phyloP scores from a whole-genome alignment of 441 rosid genomes.

The Dalechampia spathulata region DNA sequence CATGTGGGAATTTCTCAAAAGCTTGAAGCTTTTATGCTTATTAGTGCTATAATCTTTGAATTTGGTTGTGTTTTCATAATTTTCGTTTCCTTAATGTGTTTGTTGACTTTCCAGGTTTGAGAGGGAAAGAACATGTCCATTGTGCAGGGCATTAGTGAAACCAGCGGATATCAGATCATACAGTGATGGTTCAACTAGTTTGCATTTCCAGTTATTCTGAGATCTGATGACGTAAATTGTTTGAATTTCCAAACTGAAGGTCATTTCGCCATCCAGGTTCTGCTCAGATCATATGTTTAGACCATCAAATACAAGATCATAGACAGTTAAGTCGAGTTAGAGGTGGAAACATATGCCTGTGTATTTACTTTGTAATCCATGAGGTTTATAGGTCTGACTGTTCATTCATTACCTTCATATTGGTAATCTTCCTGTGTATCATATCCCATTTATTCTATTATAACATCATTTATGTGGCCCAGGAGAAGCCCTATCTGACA shows the following conservation, averaged over 20 bases:
- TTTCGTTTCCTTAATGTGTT: constrained; percentile 1
- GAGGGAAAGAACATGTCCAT: constrained; percentile 58
- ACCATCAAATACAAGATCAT: not conserved
- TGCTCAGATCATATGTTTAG: not conserved
- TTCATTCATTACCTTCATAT: not conserved
- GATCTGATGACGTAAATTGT: not conserved
- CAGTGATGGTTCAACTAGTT: constrained; percentile 58
- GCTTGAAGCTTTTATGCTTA: too few relatives aligned
- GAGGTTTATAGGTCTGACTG: not conserved
- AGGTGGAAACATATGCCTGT: not conserved
- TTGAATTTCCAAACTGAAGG: not conserved
- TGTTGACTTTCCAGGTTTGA: constrained; percentile 46
- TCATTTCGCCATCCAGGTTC: not conserved
- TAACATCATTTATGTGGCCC: not conserved
- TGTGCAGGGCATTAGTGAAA: constrained; percentile 56
- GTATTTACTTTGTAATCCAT: not conserved
- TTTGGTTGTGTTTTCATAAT: not conserved
- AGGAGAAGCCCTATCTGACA: not conserved
- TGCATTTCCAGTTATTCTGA: constrained; percentile 52
- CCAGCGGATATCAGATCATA: constrained; percentile 48
- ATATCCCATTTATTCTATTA: too few relatives aligned
- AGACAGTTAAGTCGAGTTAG: not conserved
- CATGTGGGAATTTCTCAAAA: too few relatives aligned
- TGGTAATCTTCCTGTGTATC: not conserved
- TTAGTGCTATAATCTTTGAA: not conserved